Base-by-base conservation (phyloP, 139 green algal species). In the Nannochloris sp. region DNA sequence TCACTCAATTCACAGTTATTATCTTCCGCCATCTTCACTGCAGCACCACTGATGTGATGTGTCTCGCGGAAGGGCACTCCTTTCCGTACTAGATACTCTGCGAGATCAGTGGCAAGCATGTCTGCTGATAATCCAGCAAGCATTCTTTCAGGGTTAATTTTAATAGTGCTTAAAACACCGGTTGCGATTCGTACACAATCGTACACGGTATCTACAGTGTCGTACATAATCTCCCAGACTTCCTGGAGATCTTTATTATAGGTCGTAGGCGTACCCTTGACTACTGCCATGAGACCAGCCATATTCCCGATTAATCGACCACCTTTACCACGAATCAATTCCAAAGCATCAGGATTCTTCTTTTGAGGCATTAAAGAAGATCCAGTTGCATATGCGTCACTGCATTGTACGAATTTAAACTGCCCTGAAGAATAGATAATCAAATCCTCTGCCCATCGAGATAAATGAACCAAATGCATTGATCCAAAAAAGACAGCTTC, bases 181-280 rank as follows among this genome's bases (percentile, higher is more conserved):
- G 89, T 92, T 13, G 87, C 80, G 60, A 99, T 97, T 68, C 91
- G 80, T 30, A 97, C 73, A 59, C 82, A 89, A 70, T 95, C 91
- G 37, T 89, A 71, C 37, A 87, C 65, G 0, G 91, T 96, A 71
- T 98, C 93, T 37, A 97, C 84, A 9, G 83, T 87, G 76, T 98
- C 92, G 76, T 95, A 99, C 75, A 99, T 87, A 35, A 95, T 76
- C 70, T 91, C 64, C 53, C 67, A 75, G 2, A 30, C 72, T 58
- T 79, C 88, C 78, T 98, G 94, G 45, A 99, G 85, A 84, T 99
- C 95, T 72, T 97, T 97, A 87, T 99, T 99, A 83, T 99, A 99
- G 14, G 95, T 97, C 61, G 90, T 95, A 54, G 95, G 95, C 1
- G 89, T 87, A 63, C 89, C 87, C 80, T 99, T 99, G 32, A 96